These are phyloP conservation scores for Coniochaeta sp. DNA, from an alignment of 2,329 filamentous ascomycete genomes.

Conservation along the genomic window DNA sequence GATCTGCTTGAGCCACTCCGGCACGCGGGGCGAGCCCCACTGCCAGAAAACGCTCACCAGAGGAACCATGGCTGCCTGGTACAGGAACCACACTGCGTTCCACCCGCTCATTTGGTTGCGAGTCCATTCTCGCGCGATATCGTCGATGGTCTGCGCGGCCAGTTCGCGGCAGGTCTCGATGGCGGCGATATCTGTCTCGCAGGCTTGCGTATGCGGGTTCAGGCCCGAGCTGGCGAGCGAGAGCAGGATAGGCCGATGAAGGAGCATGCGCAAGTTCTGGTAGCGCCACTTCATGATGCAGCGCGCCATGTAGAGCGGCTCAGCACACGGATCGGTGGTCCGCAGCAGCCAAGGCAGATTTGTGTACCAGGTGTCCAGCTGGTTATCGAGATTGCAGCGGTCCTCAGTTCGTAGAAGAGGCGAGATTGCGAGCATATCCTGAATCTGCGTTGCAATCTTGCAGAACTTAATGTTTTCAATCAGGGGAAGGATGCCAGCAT, in stretches of 20 bases:
- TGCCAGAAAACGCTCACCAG: conserved; percentile 70
- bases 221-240: conserved; percentile 52
- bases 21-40: conserved; percentile 37
- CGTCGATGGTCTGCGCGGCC: conserved; percentile 63
- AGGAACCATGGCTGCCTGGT: conserved; percentile 73
- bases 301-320: conserved; percentile 62
- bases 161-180: conserved; percentile 63
- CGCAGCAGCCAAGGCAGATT: conserved; percentile 60
- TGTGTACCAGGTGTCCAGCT: conserved; percentile 66
- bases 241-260: conserved; percentile 66
- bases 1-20: conserved; percentile 49
- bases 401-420: conserved; percentile 62
- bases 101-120: conserved; percentile 71
- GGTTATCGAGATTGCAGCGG: conserved; percentile 57
- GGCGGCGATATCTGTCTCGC: conserved; percentile 58
- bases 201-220: conserved; percentile 31
- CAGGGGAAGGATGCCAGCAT: conserved; percentile 61
- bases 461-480: conserved; percentile 75
- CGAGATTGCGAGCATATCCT: conserved; percentile 65
- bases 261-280: conserved; percentile 68
- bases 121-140: conserved; percentile 63
- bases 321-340: conserved; percentile 59
- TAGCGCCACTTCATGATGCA: conserved; percentile 79
- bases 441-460: conserved; percentile 70
- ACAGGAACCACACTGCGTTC: conserved; percentile 78